Base-by-base conservation (phyloP, 2,329 filamentous ascomycete species). In the Sarocladium oryzae region DNA sequence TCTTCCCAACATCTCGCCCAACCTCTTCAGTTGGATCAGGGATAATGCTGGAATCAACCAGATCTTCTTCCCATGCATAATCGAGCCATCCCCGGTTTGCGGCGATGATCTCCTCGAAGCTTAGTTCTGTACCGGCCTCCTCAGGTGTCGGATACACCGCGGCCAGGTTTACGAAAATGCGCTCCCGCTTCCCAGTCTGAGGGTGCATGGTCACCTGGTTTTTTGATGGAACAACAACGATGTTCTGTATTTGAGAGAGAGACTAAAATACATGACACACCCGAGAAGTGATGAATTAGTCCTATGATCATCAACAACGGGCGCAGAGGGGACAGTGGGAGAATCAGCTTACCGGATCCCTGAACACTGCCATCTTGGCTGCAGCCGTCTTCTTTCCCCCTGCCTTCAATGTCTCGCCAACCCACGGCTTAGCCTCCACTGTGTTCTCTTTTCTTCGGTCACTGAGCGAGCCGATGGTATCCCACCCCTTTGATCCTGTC, bases 371-470 rank as follows among this genome's bases (percentile, higher is more conserved):
- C 84, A 99, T 86, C 76, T 96, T 97, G 51, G 85, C 77, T 37
- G 61, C 62, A 51, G 78, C 82, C 38, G 76, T 81, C 71, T 89
- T 88, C 73, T 89, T 93, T 60, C 89, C 92, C 37, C 88, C 89
- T 2, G 83, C 87, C 68, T 92, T 89, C 59, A 99, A 70, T 36
- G 88, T 96, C 73, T 97, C 90, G 23, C 93, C 93, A 10, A 77
- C 86, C 93, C 91, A 96, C 18, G 92, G 89, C 64, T 86, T 91
- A 10, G 91, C 82, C 64, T 92, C 89, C 57, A 91, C 73, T 6
- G 77, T 76, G 63, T 99, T 99, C 68, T 99, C 93, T 76, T 97
- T 99, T 75, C 89, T 96, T 48, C 93, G 81, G 55, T 96, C 88
- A 49, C 84, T 80, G 54, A 96, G 71, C 1, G 89, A 89, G 26